These are phyloP conservation scores for Nelumbo lutea DNA, from an alignment of 164 flowering plant species.

Conservation along the genomic window DNA sequence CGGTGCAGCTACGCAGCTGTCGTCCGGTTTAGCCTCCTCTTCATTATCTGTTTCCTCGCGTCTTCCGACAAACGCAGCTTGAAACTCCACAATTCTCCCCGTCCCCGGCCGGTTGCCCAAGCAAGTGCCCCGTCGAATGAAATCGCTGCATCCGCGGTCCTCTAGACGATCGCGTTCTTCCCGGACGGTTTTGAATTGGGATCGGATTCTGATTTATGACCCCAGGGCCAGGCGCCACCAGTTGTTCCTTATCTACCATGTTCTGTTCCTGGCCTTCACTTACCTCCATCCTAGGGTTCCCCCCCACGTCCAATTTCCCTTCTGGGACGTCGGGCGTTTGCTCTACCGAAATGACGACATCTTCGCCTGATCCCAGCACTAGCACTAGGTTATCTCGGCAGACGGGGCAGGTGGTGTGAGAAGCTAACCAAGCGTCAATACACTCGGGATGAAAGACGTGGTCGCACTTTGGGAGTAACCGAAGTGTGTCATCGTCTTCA, in stretches of 20 bases:
- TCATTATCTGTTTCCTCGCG: slow-evolving; percentile 9
- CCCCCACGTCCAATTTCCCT: slow-evolving; percentile 1
- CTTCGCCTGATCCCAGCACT: background rate
- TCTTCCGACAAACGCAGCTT: slow-evolving; percentile 18
- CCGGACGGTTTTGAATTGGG: slow-evolving; percentile 33
- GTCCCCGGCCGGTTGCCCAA: slow-evolving; percentile 21
- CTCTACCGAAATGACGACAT: background rate
- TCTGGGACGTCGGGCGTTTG: background rate
- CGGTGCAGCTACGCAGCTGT: slow-evolving; percentile 8
- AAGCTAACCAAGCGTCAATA: slow-evolving; percentile 36
- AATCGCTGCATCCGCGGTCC: slow-evolving; percentile 21
- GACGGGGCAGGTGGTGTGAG: slow-evolving; percentile 42
- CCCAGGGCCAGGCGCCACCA: background rate
- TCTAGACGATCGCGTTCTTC: slow-evolving; percentile 31
- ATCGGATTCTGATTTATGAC: background rate
- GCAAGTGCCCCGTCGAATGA: slow-evolving; percentile 21
- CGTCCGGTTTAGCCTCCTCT: slow-evolving; percentile 17
- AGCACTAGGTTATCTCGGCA: slow-evolving; percentile 30
- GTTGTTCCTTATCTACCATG: background rate
- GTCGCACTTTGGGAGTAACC: slow-evolving; percentile 38
- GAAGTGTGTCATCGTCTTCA: slow-evolving; percentile 30
- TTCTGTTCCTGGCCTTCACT: background rate
- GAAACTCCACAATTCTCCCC: slow-evolving; percentile 13
- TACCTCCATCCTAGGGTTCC: background rate
- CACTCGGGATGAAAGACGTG: slow-evolving; percentile 45